Conservation (phyloP, 2,329 filamentous ascomycete species). For the Colletotrichum spaethianum region DNA sequence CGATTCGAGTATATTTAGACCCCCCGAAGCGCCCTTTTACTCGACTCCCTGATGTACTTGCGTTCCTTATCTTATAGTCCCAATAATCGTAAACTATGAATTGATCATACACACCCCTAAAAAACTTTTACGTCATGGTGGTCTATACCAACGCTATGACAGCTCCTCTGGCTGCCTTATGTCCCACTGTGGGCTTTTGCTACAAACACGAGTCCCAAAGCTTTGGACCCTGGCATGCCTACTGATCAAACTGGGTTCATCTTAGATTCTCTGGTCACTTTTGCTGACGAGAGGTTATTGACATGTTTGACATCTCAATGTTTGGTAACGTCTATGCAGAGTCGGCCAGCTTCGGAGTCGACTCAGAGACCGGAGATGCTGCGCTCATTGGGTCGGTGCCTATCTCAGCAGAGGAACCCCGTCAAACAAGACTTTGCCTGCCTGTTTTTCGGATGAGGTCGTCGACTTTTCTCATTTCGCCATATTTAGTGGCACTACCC, state of each 20-base stretch:
- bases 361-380: not conserved
- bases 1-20: not conserved
- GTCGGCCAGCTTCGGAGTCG: not conserved
- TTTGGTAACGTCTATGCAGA: slow-evolving; percentile 23
- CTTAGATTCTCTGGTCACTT: slow-evolving; percentile 4
- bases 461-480: slow-evolving; percentile 18
- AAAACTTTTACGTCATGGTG: not conserved
- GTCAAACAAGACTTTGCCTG: slow-evolving; percentile 1
- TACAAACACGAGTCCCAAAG: not conserved
- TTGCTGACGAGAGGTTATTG: slow-evolving; percentile 20
- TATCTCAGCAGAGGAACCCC: not conserved
- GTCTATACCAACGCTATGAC: not conserved
- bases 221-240: not conserved
- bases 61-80: not conserved
- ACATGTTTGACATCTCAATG: slow-evolving; percentile 18
- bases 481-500: slow-evolving; percentile 14
- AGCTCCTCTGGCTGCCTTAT: not conserved
- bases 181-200: not conserved
- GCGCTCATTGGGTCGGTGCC: not conserved
- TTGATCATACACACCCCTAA: too few relatives aligned
- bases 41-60: not conserved
- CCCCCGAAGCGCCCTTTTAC: not conserved
- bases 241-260: not conserved
- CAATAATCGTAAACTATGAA: not conserved
- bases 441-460: slow-evolving; percentile 5